Evolutionary conservation across 1,284 basidiomycete species (phyloP).

Genomic region (Porogramme epimiltina): DNA sequence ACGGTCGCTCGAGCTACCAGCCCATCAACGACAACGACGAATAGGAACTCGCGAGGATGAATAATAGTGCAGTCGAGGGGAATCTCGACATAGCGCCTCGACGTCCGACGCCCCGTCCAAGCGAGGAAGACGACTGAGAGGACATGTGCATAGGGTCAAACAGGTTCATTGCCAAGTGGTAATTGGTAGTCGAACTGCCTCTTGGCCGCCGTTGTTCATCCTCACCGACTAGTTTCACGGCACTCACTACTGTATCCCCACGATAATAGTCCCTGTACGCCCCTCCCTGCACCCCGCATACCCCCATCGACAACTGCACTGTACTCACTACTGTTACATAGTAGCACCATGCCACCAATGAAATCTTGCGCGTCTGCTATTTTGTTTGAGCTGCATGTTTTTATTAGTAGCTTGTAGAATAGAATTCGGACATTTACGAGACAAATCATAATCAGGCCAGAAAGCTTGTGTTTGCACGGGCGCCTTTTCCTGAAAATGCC

Average conservation of each 20-base stretch:
- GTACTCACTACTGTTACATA: slow-evolving; percentile 19
- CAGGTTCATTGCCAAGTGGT: slow-evolving; percentile 25
- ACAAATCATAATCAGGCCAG: no score
- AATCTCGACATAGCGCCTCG: slow-evolving; percentile 22
- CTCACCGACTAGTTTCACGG: slow-evolving; percentile 21
- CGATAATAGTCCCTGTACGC: slow-evolving; percentile 14
- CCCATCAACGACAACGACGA: slow-evolving; percentile 55
- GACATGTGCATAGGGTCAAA: slow-evolving; percentile 16
- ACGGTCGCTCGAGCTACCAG: slow-evolving; percentile 49
- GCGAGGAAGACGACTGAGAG: slow-evolving; percentile 19
- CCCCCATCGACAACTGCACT: slow-evolving; percentile 16
- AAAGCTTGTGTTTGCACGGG: neutral
- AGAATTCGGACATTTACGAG: no score
- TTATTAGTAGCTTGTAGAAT: no score
- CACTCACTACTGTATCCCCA: slow-evolving; percentile 12
- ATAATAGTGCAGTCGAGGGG: slow-evolving; percentile 31
- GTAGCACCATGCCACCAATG: slow-evolving; percentile 1
- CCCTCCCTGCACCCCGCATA: slow-evolving; percentile 7
- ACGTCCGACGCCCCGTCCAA: slow-evolving; percentile 14
- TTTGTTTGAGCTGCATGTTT: no score
- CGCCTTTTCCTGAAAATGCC: neutral
- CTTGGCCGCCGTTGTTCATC: slow-evolving; percentile 25
- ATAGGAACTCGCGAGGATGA: slow-evolving; percentile 74
- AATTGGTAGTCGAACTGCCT: slow-evolving; percentile 24
- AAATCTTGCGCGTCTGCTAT: neutral